Base-by-base conservation (phyloP, 495 filamentous ascomycete genomes). In the Letharia lupina region DNA sequence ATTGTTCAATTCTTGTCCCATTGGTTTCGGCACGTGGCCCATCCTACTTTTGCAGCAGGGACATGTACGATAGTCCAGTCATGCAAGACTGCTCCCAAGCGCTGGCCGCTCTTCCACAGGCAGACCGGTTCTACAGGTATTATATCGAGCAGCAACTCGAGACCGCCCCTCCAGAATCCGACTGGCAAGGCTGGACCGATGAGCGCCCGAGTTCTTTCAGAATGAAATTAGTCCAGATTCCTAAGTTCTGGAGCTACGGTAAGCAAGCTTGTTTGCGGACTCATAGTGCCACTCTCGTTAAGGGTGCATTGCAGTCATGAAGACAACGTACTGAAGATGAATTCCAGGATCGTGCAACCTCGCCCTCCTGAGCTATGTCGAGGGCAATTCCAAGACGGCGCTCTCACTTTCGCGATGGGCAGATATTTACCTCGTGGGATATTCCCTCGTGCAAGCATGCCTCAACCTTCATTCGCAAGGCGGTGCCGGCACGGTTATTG, bases 341-440 rank as follows among this genome's bases (percentile, higher is more conserved):
- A 3, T 9, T 59, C 40, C 40, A 65, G 64, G 57, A 12, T 60
- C 31, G 16, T 61, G 64, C 58, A 65, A 65, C 20, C n/a, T 61
- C 35, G 64, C 56, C 18, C 57, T 65, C 9, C 11, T 50, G 39
- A 61, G 31, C 18, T 54, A 61, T 42, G 37, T 61, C 23, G 41
- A 33, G 11, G 42, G 11, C 1, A 1, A 5, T 6, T 18, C 15
- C 7, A 11, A 7, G 33, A 20, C n/a, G 10, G n/a, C 1, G 15
- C 9, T 28, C 15, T 60, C 57, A 11, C 35, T 60, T 28, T 18
- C 57, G n/a, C 18, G 56, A 41, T 65, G 57, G 57, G 39, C 23
- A 13, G 11, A 12, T 7, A 12, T 65, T 9, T 18, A 15, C 10
- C 15, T 6, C 16, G n/a, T 44, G 15, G 64, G 12, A 42, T 5